Conservation (phyloP, 768 basidiomycete species). For the Boletus pseudopeckii region DNA sequence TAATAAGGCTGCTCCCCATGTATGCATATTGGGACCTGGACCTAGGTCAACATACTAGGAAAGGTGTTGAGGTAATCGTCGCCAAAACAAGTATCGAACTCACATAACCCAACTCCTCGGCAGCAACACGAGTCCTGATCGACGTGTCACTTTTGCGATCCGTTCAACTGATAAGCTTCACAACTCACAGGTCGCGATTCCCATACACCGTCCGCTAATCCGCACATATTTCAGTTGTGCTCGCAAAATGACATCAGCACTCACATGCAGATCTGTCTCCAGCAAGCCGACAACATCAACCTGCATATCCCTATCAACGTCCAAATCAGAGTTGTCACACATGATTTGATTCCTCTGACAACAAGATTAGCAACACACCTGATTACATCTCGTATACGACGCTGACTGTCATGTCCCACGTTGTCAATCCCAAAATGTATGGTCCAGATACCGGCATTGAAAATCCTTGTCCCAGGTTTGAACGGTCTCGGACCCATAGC, state of each 20-base stretch:
- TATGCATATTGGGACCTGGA: constrained; percentile 84
- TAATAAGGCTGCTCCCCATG: constrained; percentile 82
- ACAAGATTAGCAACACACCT: constrained; percentile 45
- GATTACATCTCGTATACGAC: constrained; percentile 43
- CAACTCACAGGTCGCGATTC: constrained; percentile 72
- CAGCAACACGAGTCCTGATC: constrained; percentile 66
- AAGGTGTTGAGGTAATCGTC: constrained; percentile 2
- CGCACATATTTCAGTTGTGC: not conserved
- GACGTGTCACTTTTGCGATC: constrained; percentile 1
- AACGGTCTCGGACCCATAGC: constrained; percentile 49
- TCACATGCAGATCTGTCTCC: constrained; percentile 82
- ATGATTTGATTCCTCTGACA: not conserved
- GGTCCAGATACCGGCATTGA: constrained; percentile 87
- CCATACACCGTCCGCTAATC: constrained; percentile 70
- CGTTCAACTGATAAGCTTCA: not conserved
- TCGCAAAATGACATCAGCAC: constrained; percentile 22
- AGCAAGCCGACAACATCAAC: constrained; percentile 82
- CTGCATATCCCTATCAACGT: constrained; percentile 61
- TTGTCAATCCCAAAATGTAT: constrained; percentile 76
- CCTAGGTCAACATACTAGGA: constrained; percentile 81
- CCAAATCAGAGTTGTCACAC: not conserved
- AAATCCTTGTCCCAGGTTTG: constrained; percentile 60
- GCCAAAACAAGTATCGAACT: constrained; percentile 25
- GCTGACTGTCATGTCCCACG: constrained; percentile 33
- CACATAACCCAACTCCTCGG: constrained; percentile 80